A percentile compares a stretch with the other conserved stretches of the same genome.
Conservation (phyloP, 345 rosid genomes). For the Eucalyptus tenuipes region DNA sequence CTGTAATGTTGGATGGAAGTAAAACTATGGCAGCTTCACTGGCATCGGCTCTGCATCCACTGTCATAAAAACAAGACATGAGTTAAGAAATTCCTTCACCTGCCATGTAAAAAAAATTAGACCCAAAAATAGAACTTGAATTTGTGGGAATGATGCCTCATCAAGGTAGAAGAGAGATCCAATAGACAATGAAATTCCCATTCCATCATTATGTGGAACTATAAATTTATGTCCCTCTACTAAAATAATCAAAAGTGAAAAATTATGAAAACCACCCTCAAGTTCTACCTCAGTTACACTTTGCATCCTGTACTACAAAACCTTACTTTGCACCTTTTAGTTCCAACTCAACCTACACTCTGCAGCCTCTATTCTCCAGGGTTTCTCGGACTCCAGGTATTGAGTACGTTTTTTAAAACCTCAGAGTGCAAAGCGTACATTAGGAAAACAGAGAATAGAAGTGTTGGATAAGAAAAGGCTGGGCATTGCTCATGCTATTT, state of each 20-base stretch:
- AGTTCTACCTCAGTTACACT: not conserved
- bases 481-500: not conserved
- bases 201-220: not conserved
- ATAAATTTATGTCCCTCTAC: not conserved
- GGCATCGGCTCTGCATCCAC: slow-evolving; percentile 48
- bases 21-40: slow-evolving; percentile 38
- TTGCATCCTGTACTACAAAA: not conserved
- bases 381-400: not conserved
- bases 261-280: not conserved
- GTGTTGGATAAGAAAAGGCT: not conserved
- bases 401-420: not conserved
- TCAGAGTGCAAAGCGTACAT: not conserved
- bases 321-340: not conserved
- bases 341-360: not conserved
- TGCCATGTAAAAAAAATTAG: not conserved
- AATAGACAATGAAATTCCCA: not conserved
- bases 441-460: not conserved
- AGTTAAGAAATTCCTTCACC: not conserved
- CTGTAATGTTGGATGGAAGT: slow-evolving; percentile 37
- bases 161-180: not conserved
- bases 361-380: not conserved
- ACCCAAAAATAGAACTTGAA: not conserved
- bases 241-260: not conserved
- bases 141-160: not conserved
- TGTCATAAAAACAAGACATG: not conserved